phyloP scores from a whole-genome alignment of 352 stramenopile species.

The Pythium aquatile region DNA sequence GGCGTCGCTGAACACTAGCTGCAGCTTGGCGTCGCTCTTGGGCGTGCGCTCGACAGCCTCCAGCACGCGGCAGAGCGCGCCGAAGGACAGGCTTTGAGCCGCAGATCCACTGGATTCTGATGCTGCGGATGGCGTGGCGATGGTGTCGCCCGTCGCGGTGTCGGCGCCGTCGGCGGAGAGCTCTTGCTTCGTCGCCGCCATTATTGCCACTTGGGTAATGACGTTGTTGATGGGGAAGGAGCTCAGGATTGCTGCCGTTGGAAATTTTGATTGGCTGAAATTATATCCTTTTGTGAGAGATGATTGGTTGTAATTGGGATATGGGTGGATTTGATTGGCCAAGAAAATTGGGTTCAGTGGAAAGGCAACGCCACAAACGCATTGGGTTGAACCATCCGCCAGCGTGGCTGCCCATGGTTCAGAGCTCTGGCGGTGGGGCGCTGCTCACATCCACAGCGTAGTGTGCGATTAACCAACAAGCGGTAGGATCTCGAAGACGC shows the following conservation, averaged over 20 bases:
- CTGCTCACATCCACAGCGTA: neutral
- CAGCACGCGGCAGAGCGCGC: constrained; percentile 67
- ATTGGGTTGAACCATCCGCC: neutral
- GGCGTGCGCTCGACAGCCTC: constrained; percentile 66
- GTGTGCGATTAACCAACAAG: constrained; percentile 10
- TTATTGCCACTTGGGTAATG: neutral
- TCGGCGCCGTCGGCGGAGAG: neutral
- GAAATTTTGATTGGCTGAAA: constrained; percentile 5
- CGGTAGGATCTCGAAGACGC: neutral
- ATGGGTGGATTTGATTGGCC: neutral
- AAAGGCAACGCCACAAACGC: neutral
- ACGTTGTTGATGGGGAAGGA: neutral
- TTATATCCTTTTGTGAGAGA: neutral
- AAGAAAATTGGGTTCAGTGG: neutral
- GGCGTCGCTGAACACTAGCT: constrained; percentile 69
- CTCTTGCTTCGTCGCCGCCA: neutral
- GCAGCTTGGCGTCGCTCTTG: constrained; percentile 74
- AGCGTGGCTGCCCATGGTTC: neutral
- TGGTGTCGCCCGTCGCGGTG: neutral
- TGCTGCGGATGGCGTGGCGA: neutral
- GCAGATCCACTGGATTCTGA: constrained; percentile 16
- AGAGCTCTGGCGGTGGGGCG: neutral
- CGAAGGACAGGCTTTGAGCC: constrained; percentile 59
- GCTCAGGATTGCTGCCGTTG: neutral
- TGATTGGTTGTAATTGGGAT: neutral